Conservation (phyloP, 441 rosid genomes). For the Omphalea diandra region DNA sequence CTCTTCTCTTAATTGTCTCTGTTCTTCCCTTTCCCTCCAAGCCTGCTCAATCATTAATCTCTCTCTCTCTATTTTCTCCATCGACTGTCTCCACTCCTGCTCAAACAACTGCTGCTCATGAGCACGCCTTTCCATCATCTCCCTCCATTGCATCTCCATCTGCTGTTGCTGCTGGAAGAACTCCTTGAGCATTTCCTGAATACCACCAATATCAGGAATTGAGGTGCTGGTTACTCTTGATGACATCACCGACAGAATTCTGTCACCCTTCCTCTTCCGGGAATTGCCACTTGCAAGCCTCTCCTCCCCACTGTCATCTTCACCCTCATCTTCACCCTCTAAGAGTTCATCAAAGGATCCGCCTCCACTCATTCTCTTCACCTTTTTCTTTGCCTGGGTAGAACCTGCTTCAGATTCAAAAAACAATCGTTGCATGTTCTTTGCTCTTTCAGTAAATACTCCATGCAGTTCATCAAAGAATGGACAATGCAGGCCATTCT, state of each 20-base stretch:
- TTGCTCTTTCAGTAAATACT: constrained; percentile 43
- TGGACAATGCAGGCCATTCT: constrained; percentile 45
- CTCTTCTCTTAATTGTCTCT: constrained; percentile 49
- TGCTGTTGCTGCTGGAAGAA: constrained; percentile 47
- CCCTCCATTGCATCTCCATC: constrained; percentile 52
- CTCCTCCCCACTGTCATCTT: constrained; percentile 39
- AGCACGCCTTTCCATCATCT: constrained; percentile 49
- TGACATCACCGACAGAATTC: constrained; percentile 20
- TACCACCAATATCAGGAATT: constrained; percentile 13
- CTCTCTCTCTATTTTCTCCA: constrained; percentile 58
- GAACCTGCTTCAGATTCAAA: constrained; percentile 42
- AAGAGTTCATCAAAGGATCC: constrained; percentile 41
- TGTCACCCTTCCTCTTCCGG: constrained; percentile 43
- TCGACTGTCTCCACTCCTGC: constrained; percentile 50
- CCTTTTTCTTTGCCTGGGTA: constrained; percentile 34
- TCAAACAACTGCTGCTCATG: constrained; percentile 41
- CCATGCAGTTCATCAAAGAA: constrained; percentile 57
- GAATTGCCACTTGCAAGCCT: constrained; percentile 29
- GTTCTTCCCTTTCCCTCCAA: constrained; percentile 58
- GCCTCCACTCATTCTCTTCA: constrained; percentile 28
- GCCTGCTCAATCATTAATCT: constrained; percentile 46
- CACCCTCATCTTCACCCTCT: constrained; percentile 38
- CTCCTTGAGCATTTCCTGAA: constrained; percentile 43
- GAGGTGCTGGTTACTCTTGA: constrained; percentile 20
- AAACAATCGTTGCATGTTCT: constrained; percentile 41